phyloP scores from a whole-genome alignment of 164 flowering plant species.

The Liquidambar formosana region DNA sequence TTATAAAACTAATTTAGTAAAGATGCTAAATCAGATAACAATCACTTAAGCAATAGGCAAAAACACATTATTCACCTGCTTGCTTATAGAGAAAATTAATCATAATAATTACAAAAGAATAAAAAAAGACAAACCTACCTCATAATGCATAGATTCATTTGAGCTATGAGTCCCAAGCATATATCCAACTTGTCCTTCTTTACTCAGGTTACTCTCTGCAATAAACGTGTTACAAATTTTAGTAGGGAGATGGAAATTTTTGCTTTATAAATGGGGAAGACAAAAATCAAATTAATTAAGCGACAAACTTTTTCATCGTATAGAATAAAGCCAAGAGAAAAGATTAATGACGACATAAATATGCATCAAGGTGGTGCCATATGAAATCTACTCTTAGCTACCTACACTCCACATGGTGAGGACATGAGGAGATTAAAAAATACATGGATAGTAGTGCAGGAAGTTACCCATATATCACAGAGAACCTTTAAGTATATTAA shows the following conservation, averaged over 20 bases:
- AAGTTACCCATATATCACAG: background rate
- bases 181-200: constrained; percentile 22
- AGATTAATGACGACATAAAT: background rate
- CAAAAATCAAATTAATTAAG: background rate
- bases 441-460: too few species aligned
- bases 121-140: constrained; percentile 30
- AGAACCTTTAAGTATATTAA: background rate
- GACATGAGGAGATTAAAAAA: too few species aligned
- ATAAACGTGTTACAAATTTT: background rate
- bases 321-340: background rate
- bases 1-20: background rate
- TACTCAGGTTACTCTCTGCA: constrained; percentile 38
- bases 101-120: background rate
- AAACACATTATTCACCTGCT: background rate
- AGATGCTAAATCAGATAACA: background rate
- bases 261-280: background rate
- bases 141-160: constrained; percentile 24
- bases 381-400: too few species aligned
- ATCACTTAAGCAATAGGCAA: background rate
- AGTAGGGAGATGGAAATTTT: background rate
- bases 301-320: background rate
- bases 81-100: background rate
- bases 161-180: constrained; percentile 20
- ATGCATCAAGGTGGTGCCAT: background rate
- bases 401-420: too few species aligned